Evolutionary conservation across 192 early-diverging fungal genomes (phyloP), one percentile per base, ranked within the genome.

Genomic region (Backusella parvicylindrica): DNA sequence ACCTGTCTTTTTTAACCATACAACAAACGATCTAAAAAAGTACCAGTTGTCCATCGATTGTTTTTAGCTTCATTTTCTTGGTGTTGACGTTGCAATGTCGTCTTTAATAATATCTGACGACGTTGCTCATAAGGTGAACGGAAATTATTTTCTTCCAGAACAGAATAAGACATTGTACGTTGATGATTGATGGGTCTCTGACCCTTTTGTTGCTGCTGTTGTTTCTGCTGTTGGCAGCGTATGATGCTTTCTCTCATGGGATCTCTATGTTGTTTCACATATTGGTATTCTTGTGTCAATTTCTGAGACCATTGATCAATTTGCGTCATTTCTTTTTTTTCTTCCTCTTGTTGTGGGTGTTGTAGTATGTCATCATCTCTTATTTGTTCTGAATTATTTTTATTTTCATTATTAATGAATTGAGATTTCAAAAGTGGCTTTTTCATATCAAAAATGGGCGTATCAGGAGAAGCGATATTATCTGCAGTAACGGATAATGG

Each of bases 211-310:
- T 33, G 13, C 15, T 64, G 26, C 13, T 40, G 23, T 63, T 78
- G 30, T 28, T 69, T n/a, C 16, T 65, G 69, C 12, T 70, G 18
- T 2, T 75, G 35, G 40, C 67, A 70, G 18, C 84, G 71, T 35
- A 60, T 65, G 30, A 85, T 71, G 41, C 83, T 84, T n/a, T 82
- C 80, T 23, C 72, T 68, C 77, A 85, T 82, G 35, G 84, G 84
- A 72, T 85, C 77, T 64, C 79, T 40, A 65, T 74, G 79, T 64
- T 71, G 43, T 50, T 49, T 38, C 35, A 84, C 65, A 56, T 70
- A 79, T 23, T 63, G 65, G 33, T 85, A 81, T 76, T 84, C 83
- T 43, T 78, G 68, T 64, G 79, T 79, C 31, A 85, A 28, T 60
- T 26, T 60, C 12, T 60, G 23, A 21, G 28, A 13, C 53, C 53